These are phyloP conservation scores for Rhizophlyctis rosea DNA, from an alignment of 192 early-diverging fungal genomes.

Conservation along the genomic window DNA sequence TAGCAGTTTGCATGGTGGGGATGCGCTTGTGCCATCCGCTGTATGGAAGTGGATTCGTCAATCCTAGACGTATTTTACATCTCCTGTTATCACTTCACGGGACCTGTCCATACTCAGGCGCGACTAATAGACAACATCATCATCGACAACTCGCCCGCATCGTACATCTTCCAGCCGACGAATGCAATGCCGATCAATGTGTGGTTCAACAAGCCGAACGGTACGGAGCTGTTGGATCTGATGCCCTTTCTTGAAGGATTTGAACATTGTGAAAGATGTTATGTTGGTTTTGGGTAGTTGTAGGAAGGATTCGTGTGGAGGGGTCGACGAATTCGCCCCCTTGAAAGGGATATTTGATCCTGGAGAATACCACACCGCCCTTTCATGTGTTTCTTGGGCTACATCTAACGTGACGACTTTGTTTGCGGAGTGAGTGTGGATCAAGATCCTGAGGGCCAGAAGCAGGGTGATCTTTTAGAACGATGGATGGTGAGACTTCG, in stretches of 20 bases:
- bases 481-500: too few relatives aligned
- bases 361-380: too few relatives aligned
- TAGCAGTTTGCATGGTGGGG: neutral
- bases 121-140: slow-evolving; percentile 82
- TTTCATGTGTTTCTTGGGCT: too few relatives aligned
- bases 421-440: too few relatives aligned
- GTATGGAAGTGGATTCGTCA: neutral
- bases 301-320: slow-evolving; percentile 8
- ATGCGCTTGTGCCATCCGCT: neutral
- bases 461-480: too few relatives aligned
- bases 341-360: too few relatives aligned
- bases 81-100: slow-evolving; percentile 30
- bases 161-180: slow-evolving; percentile 90
- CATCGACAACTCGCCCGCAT: slow-evolving; percentile 95
- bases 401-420: too few relatives aligned
- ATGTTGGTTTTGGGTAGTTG: slow-evolving; percentile 60
- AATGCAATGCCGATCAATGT: slow-evolving; percentile 95
- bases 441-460: too few relatives aligned
- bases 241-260: slow-evolving; percentile 91
- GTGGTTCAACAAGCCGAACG: slow-evolving; percentile 97
- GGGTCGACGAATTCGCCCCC: neutral
- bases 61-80: neutral
- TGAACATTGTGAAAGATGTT: slow-evolving; percentile 86
- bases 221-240: slow-evolving; percentile 91
- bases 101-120: slow-evolving; percentile 88